Percentiles rank a stretch among this genome's conserved stretches.
These are phyloP conservation scores for Neurospora hispaniola DNA, from an alignment of 495 filamentous ascomycete species.

Conservation along the genomic window DNA sequence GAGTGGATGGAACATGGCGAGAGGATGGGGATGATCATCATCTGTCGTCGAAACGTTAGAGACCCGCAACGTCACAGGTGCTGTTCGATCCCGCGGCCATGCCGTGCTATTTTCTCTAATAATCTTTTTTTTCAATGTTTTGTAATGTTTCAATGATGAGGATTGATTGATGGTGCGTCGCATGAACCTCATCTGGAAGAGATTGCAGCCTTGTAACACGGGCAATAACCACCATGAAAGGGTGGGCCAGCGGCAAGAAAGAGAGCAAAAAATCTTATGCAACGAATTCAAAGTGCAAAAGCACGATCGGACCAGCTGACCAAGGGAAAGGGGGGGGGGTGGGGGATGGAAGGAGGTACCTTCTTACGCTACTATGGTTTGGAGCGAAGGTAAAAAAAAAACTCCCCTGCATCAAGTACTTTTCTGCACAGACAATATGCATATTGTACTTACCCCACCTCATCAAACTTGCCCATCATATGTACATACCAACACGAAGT, in stretches of 20 bases:
- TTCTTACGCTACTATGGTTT: not conserved
- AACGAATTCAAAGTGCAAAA: not conserved
- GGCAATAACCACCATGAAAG: slow-evolving; percentile 1
- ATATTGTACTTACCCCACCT: too few relatives aligned
- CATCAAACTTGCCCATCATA: too few relatives aligned
- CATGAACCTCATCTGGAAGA: slow-evolving; percentile 3
- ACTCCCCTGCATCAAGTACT: too few relatives aligned
- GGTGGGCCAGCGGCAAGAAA: slow-evolving; percentile 6
- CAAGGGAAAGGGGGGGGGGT: not conserved
- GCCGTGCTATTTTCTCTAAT: not conserved
- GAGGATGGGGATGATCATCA: not conserved
- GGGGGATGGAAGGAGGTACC: not conserved
- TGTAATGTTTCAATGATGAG: not conserved
- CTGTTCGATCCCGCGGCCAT: not conserved
- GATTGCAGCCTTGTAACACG: slow-evolving; percentile 2
- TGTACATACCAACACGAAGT: too few relatives aligned
- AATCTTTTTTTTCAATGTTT: too few relatives aligned
- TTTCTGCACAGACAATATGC: too few relatives aligned
- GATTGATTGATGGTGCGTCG: not conserved
- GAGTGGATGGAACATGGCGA: not conserved
- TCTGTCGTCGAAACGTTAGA: not conserved
- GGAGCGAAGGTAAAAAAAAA: too few relatives aligned
- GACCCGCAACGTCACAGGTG: not conserved
- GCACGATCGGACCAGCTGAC: not conserved
- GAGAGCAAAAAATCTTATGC: not conserved